Evolutionary conservation across 331 rosid genomes (phyloP), one percentile per base, ranked within the genome.

Genomic region (Dryas integrifolia): DNA sequence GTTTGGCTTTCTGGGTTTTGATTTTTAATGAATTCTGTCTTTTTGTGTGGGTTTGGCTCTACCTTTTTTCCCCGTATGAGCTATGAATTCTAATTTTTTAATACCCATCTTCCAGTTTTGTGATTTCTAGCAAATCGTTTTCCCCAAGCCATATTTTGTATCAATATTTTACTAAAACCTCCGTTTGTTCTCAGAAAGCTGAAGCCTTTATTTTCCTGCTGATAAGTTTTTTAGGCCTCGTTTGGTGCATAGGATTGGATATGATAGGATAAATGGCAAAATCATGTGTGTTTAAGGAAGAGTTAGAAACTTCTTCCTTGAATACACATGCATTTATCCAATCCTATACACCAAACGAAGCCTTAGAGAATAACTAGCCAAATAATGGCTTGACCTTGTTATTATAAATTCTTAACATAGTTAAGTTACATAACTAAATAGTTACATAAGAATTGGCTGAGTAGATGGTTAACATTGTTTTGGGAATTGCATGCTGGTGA

Each of bases 41-140:
- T 4, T 52, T 61, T 38, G 3, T 30, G 35, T 30, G 35, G 35
- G 3, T 30, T 30, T 30, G 35, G 35, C 35, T 30, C 35, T 30
- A 30, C 35, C 35, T 30, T 30, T 30, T 30, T 30, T 30, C 35
- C 35, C 35, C 35, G 0, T 30, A 30, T 18, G 6, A 5, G 16
- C 69, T 16, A 4, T 44, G 13, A 11, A 15, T 46, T 6, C 12
- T 58, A 5, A 38, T 69, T 53, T n/a, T 24, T 40, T 0, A 8
- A 47, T 56, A 39, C 72, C 73, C 72, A 45, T 9, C 9, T 69
- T 38, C 14, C 16, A 10, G 16, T 41, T 64, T 74, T 69, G 43
- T 18, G 9, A 15, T 44, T 67, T 47, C 60, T 44, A 59, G 64
- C 18, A 65, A 49, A 65, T 30, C 64, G 67, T 55, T 53, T 35